Percentiles rank a stretch among this genome's conserved stretches.
Evolutionary conservation across 768 basidiomycete species (phyloP).

Genomic region (Amanita jacksonii): DNA sequence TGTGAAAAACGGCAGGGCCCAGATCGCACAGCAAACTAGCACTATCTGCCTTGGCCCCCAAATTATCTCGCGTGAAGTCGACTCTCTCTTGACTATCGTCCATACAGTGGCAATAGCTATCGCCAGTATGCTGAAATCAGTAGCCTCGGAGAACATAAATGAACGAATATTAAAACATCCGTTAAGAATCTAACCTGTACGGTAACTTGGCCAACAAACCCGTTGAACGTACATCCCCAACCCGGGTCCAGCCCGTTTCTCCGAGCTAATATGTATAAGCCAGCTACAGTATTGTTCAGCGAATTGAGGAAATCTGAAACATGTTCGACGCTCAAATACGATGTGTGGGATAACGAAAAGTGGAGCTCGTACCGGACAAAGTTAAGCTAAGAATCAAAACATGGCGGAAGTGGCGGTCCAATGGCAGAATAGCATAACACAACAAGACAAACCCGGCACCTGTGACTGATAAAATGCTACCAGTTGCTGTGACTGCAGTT

Average conservation of each 20-base stretch:
- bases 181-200: slow-evolving; percentile 4
- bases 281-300: slow-evolving; percentile 5
- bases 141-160: slow-evolving; percentile 7
- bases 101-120: slow-evolving; percentile 4
- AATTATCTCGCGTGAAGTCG: not conserved
- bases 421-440: slow-evolving; percentile 9
- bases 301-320: slow-evolving; percentile 11
- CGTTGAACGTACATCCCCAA: slow-evolving; percentile 9
- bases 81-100: not conserved
- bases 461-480: slow-evolving; percentile 8
- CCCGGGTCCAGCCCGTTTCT: not conserved
- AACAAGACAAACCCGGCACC: slow-evolving; percentile 10
- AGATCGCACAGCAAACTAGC: not conserved
- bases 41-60: not conserved
- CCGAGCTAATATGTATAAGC: slow-evolving; percentile 5
- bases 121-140: slow-evolving; percentile 6
- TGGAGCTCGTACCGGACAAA: slow-evolving; percentile 4
- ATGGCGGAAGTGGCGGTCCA: slow-evolving; percentile 10
- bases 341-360: too few species aligned
- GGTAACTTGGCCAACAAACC: slow-evolving; percentile 9
- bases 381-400: slow-evolving; percentile 10
- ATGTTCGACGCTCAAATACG: too few species aligned
- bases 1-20: slow-evolving; percentile 6
- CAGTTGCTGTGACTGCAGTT: not conserved
- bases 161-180: too few species aligned